Evolutionary conservation across 2,329 filamentous ascomycete species (phyloP).

Genomic region (Chaetomiaceae sp.): DNA sequence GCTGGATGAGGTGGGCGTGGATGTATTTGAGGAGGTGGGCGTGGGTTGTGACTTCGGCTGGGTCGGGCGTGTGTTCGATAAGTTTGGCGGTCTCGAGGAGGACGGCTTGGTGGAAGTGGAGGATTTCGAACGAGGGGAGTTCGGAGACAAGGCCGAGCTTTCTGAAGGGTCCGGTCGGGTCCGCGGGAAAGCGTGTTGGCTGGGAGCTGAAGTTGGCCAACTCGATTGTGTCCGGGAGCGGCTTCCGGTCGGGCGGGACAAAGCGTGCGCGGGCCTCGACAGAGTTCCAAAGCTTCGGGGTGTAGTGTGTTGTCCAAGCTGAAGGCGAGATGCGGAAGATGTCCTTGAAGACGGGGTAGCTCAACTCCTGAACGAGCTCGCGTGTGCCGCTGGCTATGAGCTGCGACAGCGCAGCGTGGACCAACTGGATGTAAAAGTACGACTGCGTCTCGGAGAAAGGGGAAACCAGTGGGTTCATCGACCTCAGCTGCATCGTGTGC

Average conservation of each 20-base stretch:
- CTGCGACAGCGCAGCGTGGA: constrained; percentile 15
- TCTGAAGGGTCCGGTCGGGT: not conserved
- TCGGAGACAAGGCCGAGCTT: constrained; percentile 16
- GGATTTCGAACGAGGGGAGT: constrained; percentile 15
- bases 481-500: constrained; percentile 14
- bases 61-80: not conserved
- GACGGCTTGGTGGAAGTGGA: constrained; percentile 20
- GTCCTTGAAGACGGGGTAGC: constrained; percentile 15
- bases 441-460: constrained; percentile 17
- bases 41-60: constrained; percentile 10
- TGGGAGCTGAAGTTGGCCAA: not conserved
- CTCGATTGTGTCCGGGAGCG: constrained; percentile 13
- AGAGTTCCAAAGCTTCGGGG: constrained; percentile 14
- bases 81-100: constrained; percentile 16
- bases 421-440: constrained; percentile 22
- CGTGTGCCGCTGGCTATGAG: not conserved
- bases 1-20: constrained; percentile 11
- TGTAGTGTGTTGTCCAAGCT: constrained; percentile 18
- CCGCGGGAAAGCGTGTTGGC: not conserved
- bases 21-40: constrained; percentile 20
- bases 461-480: not conserved
- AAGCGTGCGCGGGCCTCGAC: constrained; percentile 15
- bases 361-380: constrained; percentile 9
- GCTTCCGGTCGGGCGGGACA: constrained; percentile 16
- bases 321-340: constrained; percentile 11